A percentile compares a stretch with the other conserved stretches of the same genome.
phyloP scores from a whole-genome alignment of 176 grass and related monocot genomes.

The Oryza nivara region DNA sequence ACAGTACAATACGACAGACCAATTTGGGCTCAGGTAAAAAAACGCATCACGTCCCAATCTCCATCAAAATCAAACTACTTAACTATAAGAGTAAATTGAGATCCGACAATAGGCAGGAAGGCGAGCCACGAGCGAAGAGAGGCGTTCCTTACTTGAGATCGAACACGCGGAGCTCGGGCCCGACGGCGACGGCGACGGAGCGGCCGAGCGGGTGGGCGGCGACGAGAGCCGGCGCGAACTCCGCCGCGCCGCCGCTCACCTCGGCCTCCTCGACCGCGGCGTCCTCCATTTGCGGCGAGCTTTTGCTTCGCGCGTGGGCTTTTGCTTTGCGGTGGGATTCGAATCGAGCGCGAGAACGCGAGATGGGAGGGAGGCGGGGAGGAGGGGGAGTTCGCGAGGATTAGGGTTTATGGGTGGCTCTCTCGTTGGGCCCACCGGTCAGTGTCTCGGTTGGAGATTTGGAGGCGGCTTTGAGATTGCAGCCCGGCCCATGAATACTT shows the following conservation, averaged over 20 bases:
- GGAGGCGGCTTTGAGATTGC: neutral
- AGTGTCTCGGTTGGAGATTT: neutral
- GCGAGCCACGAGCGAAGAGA: neutral
- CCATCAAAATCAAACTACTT: neutral
- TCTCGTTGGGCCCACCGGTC: constrained; percentile 8
- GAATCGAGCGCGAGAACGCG: constrained; percentile 46
- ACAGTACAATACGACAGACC: neutral
- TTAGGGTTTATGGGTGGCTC: constrained; percentile 44
- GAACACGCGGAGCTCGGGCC: constrained; percentile 79
- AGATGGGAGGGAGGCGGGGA: neutral
- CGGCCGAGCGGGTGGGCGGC: constrained; percentile 63
- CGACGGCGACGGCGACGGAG: constrained; percentile 73
- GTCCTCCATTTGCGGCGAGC: constrained; percentile 44
- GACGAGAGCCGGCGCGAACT: constrained; percentile 81
- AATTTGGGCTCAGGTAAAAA: neutral
- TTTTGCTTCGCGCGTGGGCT: constrained; percentile 1
- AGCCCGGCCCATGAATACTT: neutral
- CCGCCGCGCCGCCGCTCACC: constrained; percentile 41
- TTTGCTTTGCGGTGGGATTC: constrained; percentile 28
- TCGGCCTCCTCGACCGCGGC: constrained; percentile 66
- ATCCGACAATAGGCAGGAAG: neutral
- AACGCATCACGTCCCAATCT: neutral
- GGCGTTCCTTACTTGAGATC: constrained; percentile 63
- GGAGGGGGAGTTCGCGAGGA: neutral
- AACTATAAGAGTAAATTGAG: neutral